Conservation (phyloP, 176 grass and related monocot genomes). For the Secale cereale region DNA sequence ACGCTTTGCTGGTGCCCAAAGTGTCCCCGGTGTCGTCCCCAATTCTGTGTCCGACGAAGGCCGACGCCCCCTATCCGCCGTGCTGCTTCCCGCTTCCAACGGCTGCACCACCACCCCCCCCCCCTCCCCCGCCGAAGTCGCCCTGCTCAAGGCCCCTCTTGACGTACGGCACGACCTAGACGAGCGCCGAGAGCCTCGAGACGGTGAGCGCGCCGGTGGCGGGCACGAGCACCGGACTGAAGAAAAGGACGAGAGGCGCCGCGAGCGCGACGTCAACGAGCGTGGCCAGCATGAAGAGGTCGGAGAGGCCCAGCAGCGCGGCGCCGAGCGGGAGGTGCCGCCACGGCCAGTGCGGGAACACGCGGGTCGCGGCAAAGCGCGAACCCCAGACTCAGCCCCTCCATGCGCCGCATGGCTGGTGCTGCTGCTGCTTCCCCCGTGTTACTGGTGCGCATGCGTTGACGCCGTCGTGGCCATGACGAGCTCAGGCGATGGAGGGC, state of each 20-base stretch:
- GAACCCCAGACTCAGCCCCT: not conserved
- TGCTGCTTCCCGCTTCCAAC: conserved; percentile 16
- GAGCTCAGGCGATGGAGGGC: not conserved
- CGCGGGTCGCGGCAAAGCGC: not conserved
- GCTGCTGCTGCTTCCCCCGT: not conserved
- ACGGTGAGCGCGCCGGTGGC: conserved; percentile 32
- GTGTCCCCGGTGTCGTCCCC: not conserved
- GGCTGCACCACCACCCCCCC: conserved; percentile 34
- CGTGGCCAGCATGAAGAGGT: conserved; percentile 24
- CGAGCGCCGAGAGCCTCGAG: conserved; percentile 27
- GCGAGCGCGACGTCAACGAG: conserved; percentile 10
- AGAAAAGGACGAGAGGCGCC: conserved; percentile 35
- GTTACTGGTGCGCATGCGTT: not conserved
- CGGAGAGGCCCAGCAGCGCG: conserved; percentile 28
- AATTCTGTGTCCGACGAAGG: conserved; percentile 23
- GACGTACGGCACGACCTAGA: conserved; percentile 32
- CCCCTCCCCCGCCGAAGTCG: not conserved
- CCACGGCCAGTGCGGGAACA: not conserved
- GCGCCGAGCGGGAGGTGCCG: conserved; percentile 36
- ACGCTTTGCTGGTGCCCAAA: not conserved
- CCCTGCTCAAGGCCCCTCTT: not conserved
- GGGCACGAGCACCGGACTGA: conserved; percentile 48
- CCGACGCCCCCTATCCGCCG: not conserved
- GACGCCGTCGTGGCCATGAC: not conserved
- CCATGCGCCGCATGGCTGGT: not conserved